phyloP scores from a whole-genome alignment of 73 alveolate species.

The Blepharisma japonicum region DNA sequence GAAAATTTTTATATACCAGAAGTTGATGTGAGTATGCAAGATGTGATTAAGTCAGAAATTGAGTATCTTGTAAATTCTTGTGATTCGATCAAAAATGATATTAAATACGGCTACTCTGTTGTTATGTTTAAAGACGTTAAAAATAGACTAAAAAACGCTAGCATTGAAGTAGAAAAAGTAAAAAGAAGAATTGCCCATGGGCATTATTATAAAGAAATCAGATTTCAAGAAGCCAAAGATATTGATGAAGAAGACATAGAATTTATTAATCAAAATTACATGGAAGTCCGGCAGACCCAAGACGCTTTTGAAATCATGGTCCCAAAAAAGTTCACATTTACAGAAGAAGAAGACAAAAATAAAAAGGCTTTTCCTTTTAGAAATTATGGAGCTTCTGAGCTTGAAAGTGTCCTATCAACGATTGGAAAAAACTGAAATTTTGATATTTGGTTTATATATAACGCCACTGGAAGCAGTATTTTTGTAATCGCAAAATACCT shows the following conservation, averaged over 20 bases:
- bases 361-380: neutral
- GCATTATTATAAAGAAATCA: too few species aligned
- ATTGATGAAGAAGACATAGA: slow-evolving; percentile 19
- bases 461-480: slow-evolving; percentile 21
- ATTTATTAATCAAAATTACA: neutral
- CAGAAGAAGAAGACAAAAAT: neutral
- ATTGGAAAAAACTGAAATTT: slow-evolving; percentile 5
- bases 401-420: neutral
- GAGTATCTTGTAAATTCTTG: too few species aligned
- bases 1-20: too few species aligned
- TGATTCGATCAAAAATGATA: too few species aligned
- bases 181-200: slow-evolving; percentile 17
- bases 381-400: neutral
- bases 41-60: too few species aligned
- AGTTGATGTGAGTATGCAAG: too few species aligned
- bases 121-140: slow-evolving; percentile 5
- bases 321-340: neutral
- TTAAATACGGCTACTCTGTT: neutral
- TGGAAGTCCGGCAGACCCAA: neutral
- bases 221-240: neutral
- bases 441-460: slow-evolving; percentile 6
- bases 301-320: neutral
- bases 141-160: neutral
- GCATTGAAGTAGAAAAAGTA: slow-evolving; percentile 3
- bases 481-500: slow-evolving; percentile 29